Conservation (phyloP, 75 land plant genomes). For the Picea glauca region DNA sequence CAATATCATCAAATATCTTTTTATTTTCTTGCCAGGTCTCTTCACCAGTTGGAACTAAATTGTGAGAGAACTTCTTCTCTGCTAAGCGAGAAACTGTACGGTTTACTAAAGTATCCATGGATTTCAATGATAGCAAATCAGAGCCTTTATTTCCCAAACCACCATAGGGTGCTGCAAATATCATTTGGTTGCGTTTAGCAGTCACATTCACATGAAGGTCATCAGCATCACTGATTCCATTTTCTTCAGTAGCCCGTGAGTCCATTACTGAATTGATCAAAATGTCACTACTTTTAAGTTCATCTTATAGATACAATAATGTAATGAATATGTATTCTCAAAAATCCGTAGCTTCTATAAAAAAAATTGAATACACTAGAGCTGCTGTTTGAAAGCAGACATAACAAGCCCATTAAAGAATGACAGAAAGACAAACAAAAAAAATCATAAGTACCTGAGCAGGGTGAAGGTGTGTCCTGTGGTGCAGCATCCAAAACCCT, state of each 20-base stretch:
- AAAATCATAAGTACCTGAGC: conserved; percentile 23
- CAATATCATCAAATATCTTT: conserved; percentile 27
- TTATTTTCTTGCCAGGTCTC: conserved; percentile 12
- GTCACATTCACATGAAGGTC: conserved; percentile 16
- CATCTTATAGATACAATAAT: neutral
- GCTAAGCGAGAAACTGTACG: neutral
- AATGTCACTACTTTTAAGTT: neutral
- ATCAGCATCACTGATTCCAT: conserved; percentile 30
- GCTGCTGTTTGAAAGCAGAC: neutral
- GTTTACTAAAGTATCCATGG: neutral
- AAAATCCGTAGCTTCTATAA: neutral
- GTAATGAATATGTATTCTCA: neutral
- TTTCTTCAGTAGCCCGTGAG: conserved; percentile 13
- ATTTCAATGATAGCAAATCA: neutral
- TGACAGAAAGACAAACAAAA: neutral
- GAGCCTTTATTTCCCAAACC: neutral
- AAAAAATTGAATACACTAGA: neutral
- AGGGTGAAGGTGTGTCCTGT: conserved; percentile 19
- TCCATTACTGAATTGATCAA: conserved; percentile 24
- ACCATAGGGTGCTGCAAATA: neutral
- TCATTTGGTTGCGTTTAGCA: neutral
- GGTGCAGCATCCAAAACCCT: neutral
- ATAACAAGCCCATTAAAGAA: neutral
- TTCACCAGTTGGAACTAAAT: neutral
- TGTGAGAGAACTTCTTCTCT: conserved; percentile 6